Evolutionary conservation across 1,284 basidiomycete species (phyloP).

Genomic region (Exobasidium rhododendri): DNA sequence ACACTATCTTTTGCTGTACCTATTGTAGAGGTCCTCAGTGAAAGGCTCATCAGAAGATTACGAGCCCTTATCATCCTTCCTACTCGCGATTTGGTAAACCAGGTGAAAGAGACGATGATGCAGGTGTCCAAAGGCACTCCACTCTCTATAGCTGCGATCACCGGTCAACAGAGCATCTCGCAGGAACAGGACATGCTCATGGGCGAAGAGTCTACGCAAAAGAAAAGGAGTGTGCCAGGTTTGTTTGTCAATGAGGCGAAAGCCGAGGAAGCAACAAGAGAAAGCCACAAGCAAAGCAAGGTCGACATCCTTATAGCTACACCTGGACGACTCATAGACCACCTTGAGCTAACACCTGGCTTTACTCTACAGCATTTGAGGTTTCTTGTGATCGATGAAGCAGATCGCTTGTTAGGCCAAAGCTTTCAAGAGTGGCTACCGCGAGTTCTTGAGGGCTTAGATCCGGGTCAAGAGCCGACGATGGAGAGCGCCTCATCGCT

Average conservation of each 20-base stretch:
- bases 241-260: not conserved
- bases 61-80: conserved; percentile 90
- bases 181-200: conserved; percentile 40
- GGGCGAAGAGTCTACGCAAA: not conserved
- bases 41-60: conserved; percentile 59
- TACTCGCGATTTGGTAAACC: conserved; percentile 88
- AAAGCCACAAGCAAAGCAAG: conserved; percentile 56
- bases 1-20: conserved; percentile 94
- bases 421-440: conserved; percentile 89
- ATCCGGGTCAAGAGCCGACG: conserved; percentile 2
- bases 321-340: conserved; percentile 90
- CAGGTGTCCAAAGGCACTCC: conserved; percentile 69
- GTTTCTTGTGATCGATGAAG: conserved; percentile 95
- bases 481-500: conserved; percentile 1
- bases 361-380: conserved; percentile 91
- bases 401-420: conserved; percentile 87
- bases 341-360: conserved; percentile 72
- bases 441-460: conserved; percentile 30
- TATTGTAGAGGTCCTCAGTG: conserved; percentile 66
- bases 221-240: not conserved
- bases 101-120: conserved; percentile 92
- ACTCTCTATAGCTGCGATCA: conserved; percentile 65
- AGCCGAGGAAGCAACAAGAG: not conserved
- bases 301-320: conserved; percentile 94
- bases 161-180: conserved; percentile 50